These are phyloP conservation scores for Quercus glauca DNA, from an alignment of 306 rosid genomes.

Conservation along the genomic window DNA sequence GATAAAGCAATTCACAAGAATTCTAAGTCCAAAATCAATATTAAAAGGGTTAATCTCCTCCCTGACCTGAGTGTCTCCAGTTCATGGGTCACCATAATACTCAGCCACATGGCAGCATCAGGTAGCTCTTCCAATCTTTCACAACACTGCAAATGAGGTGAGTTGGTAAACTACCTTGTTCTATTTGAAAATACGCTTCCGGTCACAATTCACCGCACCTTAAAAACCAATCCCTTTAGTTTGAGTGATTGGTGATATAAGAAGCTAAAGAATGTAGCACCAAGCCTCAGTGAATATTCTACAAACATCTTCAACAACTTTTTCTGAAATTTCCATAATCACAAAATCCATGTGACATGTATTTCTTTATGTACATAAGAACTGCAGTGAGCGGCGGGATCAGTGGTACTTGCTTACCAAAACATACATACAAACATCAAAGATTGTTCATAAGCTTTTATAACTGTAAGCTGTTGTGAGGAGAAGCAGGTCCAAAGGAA, in stretches of 20 bases:
- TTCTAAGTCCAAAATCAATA: no score
- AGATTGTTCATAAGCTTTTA: conserved; percentile 5
- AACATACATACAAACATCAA: not conserved
- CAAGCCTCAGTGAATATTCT: no score
- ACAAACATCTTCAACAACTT: not conserved
- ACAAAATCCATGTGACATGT: no score
- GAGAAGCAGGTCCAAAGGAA: conserved; percentile 37
- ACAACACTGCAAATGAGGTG: not conserved
- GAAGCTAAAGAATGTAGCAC: no score
- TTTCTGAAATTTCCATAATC: not conserved
- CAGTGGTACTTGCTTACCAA: no score
- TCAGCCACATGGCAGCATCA: not conserved
- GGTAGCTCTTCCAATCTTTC: not conserved
- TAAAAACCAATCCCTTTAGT: no score
- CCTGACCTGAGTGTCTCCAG: not conserved
- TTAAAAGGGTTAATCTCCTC: not conserved
- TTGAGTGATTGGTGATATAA: no score
- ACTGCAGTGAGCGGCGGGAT: not conserved
- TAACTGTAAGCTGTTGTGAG: conserved; percentile 12
- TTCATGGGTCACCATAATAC: not conserved
- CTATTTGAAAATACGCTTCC: no score
- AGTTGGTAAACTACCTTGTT: not conserved
- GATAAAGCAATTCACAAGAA: no score
- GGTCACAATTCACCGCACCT: no score
- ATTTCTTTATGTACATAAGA: not conserved